phyloP scores from a whole-genome alignment of 371 early-diverging fungal species.

The Zopfochytrium polystomum region DNA sequence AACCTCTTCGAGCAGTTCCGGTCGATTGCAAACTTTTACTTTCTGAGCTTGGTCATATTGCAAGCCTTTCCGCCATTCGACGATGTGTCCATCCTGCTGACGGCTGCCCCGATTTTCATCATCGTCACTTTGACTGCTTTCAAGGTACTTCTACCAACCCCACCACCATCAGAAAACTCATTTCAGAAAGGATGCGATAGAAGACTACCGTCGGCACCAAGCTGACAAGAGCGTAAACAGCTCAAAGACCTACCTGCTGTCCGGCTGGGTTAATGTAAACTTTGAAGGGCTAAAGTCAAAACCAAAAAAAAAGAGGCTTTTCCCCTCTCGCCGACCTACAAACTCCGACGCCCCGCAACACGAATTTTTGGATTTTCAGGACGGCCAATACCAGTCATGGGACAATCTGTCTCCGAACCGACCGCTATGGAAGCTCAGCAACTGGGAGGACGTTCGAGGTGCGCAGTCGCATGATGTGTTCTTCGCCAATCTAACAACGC shows the following conservation, averaged over 20 bases:
- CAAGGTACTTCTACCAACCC: slow-evolving; percentile 59
- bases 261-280: slow-evolving; percentile 76
- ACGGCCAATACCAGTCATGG: too few species aligned
- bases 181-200: slow-evolving; percentile 78
- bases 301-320: too few species aligned
- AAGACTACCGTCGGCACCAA: slow-evolving; percentile 91
- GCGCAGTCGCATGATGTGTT: neutral
- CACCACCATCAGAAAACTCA: neutral
- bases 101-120: slow-evolving; percentile 82
- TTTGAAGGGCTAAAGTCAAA: too few species aligned
- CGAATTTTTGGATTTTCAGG: too few species aligned
- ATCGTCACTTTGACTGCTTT: slow-evolving; percentile 86
- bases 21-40: slow-evolving; percentile 93
- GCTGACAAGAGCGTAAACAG: slow-evolving; percentile 86
- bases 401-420: too few species aligned
- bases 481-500: neutral
- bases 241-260: slow-evolving; percentile 64
- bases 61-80: slow-evolving; percentile 80
- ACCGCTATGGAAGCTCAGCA: slow-evolving; percentile 35
- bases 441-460: slow-evolving; percentile 39
- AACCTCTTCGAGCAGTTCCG: slow-evolving; percentile 96
- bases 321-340: too few species aligned
- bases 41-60: slow-evolving; percentile 86
- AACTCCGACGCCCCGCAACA: too few species aligned
- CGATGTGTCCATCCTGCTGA: slow-evolving; percentile 68